Evolutionary conservation across 208 protist genomes (phyloP).

Genomic region (Crithidia expoeki): DNA sequence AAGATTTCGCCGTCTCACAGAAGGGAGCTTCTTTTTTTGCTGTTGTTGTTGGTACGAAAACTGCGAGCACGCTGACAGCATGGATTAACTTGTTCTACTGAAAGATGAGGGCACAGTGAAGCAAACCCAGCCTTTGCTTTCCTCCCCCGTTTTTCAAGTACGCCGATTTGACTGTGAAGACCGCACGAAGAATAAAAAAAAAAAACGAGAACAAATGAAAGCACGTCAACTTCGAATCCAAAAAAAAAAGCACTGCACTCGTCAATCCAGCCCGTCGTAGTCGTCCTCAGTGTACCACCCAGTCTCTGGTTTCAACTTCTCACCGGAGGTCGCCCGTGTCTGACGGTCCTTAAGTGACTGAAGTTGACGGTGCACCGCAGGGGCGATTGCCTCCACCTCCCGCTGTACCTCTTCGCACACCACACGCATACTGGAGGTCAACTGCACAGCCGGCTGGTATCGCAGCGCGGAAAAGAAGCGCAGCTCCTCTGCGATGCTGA

Average conservation of each 20-base stretch:
- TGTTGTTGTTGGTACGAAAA: no score
- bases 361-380: constrained; percentile 12
- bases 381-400: constrained; percentile 23
- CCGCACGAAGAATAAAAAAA: no score
- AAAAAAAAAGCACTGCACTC: neutral
- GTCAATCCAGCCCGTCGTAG: constrained; percentile 32
- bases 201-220: no score
- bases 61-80: no score
- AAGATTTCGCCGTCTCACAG: no score
- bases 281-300: constrained; percentile 35
- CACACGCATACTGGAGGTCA: constrained; percentile 22
- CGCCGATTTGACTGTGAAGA: no score
- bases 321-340: neutral
- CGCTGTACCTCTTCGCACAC: constrained; percentile 16
- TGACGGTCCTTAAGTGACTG: neutral
- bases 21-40: no score
- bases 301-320: neutral
- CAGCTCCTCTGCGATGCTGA: constrained; percentile 59
- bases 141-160: no score
- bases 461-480: constrained; percentile 38
- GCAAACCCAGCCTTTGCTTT: neutral
- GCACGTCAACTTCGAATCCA: no score
- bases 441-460: constrained; percentile 5
- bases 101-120: no score
- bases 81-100: no score